Evolutionary conservation across 768 basidiomycete species (phyloP), one percentile per base, ranked within the genome.

Genomic region (Leucosporidium yakuticum): DNA sequence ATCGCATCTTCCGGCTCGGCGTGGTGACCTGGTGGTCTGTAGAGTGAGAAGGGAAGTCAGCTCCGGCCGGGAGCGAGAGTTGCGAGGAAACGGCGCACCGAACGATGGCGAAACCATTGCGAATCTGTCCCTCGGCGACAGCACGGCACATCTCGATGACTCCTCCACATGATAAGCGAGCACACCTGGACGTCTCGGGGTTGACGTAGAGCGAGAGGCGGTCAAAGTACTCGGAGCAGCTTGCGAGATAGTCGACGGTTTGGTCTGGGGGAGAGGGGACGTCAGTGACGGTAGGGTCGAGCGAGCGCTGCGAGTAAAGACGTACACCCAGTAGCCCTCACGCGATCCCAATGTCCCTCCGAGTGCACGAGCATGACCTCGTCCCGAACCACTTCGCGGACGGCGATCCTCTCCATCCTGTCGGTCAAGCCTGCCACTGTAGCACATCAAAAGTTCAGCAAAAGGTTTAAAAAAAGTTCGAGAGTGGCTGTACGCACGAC

Each of bases 1-100:
- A 98, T 97, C 71, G 91, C 90, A 77, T 94, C 89, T 71, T 96
- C 91, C 7, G 96, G 96, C 77, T 99, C 96, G 9, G 96, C 94
- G 76, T 99, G 96, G 77, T 99, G 96, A 0, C 96, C 96, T 0
- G 96, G 96, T 19, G 96, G 96, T 0, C 75, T 75, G 68, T 17
- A 27, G 19, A 44, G 39, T 15, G 36, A 17, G 23, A 19, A 50
- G 44, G 21, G 17, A 1, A n/a, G 47, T 31, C 21, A 58, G 34
- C 25, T n/a, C n/a, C 9, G 39, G 3, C 23, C 6, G 11, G 21
- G 14, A 15, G 11, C 8, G 39, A 7, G 12, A 34, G 27, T 8
- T 31, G 27, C 7, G 34, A 36, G n/a, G 19, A 20, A 19, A 44
- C 8, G 39, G 55, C 67, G 62, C n/a, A 74, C 62, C 96, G 85